Evolutionary conservation across 257 asterid genomes (phyloP).

Genomic region (Nicotiana attenuata): DNA sequence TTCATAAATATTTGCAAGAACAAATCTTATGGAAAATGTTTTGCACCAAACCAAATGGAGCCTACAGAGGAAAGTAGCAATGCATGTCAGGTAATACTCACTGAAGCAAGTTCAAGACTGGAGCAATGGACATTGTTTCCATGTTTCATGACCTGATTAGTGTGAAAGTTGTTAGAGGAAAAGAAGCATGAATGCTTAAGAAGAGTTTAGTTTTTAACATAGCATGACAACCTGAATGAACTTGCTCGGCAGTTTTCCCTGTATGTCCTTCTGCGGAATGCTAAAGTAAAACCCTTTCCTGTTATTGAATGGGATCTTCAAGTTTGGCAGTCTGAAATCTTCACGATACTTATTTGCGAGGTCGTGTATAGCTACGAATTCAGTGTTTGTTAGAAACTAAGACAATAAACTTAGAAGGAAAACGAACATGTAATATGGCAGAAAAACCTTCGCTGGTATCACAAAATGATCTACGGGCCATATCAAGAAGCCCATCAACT

Average conservation of each 20-base stretch:
- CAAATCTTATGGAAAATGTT: neutral
- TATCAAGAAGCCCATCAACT: slow-evolving; percentile 87
- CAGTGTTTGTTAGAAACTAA: slow-evolving; percentile 24
- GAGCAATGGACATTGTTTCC: slow-evolving; percentile 96
- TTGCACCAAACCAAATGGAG: neutral
- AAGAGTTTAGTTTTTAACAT: slow-evolving; percentile 5
- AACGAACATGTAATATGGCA: slow-evolving; percentile 4
- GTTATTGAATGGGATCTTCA: slow-evolving; percentile 89
- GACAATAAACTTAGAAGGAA: slow-evolving; percentile 17
- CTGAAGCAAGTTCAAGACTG: slow-evolving; percentile 84
- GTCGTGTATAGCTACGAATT: slow-evolving; percentile 77
- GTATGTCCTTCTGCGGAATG: slow-evolving; percentile 83
- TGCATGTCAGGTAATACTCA: slow-evolving; percentile 32
- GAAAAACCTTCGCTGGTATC: slow-evolving; percentile 94
- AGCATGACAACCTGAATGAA: slow-evolving; percentile 73
- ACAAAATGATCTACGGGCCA: slow-evolving; percentile 91
- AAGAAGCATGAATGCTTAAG: slow-evolving; percentile 15
- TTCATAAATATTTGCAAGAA: neutral
- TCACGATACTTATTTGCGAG: slow-evolving; percentile 86
- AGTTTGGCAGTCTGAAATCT: slow-evolving; percentile 72
- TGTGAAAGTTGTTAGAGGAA: slow-evolving; percentile 18
- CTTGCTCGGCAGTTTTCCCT: slow-evolving; percentile 84
- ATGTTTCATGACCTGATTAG: slow-evolving; percentile 70
- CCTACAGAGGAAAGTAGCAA: neutral
- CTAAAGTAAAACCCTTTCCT: slow-evolving; percentile 96